These are phyloP conservation scores for Auricularia auricula-judae DNA, from an alignment of 768 basidiomycete species.

Conservation along the genomic window DNA sequence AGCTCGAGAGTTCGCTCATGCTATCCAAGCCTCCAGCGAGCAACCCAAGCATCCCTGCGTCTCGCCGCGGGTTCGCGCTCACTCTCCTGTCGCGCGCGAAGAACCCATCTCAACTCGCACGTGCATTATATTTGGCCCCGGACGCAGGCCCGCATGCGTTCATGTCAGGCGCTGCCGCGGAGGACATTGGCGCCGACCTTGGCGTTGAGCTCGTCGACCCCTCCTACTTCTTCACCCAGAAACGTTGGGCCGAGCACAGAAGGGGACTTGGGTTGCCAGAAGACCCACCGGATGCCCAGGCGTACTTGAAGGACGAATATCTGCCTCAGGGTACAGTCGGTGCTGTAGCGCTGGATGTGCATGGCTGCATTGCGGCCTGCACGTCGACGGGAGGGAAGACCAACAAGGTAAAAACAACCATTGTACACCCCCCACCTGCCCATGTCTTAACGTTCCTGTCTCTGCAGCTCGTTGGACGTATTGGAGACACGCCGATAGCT, in stretches of 20 bases:
- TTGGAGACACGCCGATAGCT: slow-evolving; percentile 77
- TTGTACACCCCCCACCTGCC: too few relatives aligned
- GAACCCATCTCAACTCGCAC: slow-evolving; percentile 65
- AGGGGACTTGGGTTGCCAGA: slow-evolving; percentile 64
- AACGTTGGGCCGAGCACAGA: slow-evolving; percentile 68
- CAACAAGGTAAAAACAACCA: slow-evolving; percentile 37
- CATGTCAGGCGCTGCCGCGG: slow-evolving; percentile 55
- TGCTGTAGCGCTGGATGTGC: slow-evolving; percentile 65
- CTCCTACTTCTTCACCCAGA: slow-evolving; percentile 68
- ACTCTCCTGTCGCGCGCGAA: slow-evolving; percentile 55
- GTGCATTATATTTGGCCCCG: slow-evolving; percentile 62
- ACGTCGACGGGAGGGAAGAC: slow-evolving; percentile 79
- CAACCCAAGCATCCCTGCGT: slow-evolving; percentile 44
- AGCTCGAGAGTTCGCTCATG: slow-evolving; percentile 75
- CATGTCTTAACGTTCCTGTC: too few relatives aligned
- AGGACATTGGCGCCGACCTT: slow-evolving; percentile 39
- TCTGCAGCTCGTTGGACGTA: slow-evolving; percentile 46
- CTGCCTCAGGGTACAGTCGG: slow-evolving; percentile 74
- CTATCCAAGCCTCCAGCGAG: slow-evolving; percentile 64
- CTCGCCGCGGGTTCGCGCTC: slow-evolving; percentile 51
- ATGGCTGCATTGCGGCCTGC: slow-evolving; percentile 59
- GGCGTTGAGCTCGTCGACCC: slow-evolving; percentile 56
- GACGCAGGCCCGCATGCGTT: slow-evolving; percentile 52
- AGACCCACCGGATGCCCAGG: slow-evolving; percentile 25
- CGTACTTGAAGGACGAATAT: slow-evolving; percentile 21